A percentile compares a stretch with the other conserved stretches of the same genome.
These are phyloP conservation scores for Eucalyptus polyanthemos DNA, from an alignment of 345 rosid genomes.

Conservation along the genomic window DNA sequence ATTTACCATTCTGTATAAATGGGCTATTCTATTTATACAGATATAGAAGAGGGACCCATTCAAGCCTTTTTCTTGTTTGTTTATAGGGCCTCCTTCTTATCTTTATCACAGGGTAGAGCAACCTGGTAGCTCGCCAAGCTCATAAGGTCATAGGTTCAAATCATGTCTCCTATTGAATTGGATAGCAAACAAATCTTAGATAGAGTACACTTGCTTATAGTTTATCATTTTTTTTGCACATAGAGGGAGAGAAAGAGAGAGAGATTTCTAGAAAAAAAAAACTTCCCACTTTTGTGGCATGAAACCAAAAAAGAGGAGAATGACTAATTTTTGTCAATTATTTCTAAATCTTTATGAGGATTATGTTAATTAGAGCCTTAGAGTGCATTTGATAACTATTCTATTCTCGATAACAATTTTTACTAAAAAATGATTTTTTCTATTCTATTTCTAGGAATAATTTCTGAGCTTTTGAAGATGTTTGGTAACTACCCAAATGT, in stretches of 20 bases:
- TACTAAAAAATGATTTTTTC: too few species aligned
- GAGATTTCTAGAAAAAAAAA: neutral
- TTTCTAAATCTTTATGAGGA: neutral
- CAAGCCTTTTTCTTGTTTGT: neutral
- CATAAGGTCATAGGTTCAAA: neutral
- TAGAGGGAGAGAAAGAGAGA: neutral
- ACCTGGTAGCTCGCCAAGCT: neutral
- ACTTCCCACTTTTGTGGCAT: neutral
- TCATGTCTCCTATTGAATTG: neutral
- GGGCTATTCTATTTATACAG: neutral
- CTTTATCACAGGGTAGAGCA: neutral
- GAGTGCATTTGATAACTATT: too few species aligned
- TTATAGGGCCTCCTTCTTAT: too few species aligned
- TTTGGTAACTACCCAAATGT: too few species aligned
- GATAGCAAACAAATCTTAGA: neutral
- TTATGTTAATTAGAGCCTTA: neutral
- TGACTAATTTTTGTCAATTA: neutral
- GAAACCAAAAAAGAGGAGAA: neutral
- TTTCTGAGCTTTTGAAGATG: too few species aligned
- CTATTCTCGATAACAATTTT: too few species aligned
- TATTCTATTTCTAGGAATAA: too few species aligned
- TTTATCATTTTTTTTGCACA: neutral
- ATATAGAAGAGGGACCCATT: neutral
- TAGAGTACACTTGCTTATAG: neutral
- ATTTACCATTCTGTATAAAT: neutral